Base-by-base conservation (phyloP, 257 asterid genomes). In the Knoxia roxburghii region DNA sequence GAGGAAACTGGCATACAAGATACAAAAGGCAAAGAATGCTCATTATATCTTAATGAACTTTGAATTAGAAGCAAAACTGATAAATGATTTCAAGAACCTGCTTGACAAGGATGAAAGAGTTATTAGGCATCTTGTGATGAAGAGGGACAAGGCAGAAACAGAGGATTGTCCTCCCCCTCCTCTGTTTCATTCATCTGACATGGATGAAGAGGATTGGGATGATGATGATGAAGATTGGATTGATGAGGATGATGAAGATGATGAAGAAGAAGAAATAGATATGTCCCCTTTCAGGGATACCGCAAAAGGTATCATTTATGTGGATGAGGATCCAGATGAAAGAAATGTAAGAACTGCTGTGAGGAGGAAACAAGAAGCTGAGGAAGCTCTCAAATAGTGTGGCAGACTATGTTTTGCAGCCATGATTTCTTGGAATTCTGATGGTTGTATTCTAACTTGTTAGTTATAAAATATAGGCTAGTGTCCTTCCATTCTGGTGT, bases 81-180 rank as follows among this genome's bases (percentile, higher is more conserved):
- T 93, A 27, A 88, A 88, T n/a, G 92, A 88, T 40, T 93, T 93
- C 82, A 93, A 90, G 84, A 88, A 73, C 83, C 58, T 90, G 89
- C 87, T 93, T 43, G 99, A 93, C 80, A 79, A 63, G 73, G 99
- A 93, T 55, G 96, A 86, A 77, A 90, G 96, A 80, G 78, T 93
- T 65, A 88, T 93, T 52, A 86, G 99, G 23, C 97, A 93, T 83
- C 96, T 93, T 55, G 97, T 93, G 40, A 93, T 93, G 81, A 93
- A 90, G 75, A 78, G 41, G 76, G 99, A 93, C 75, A 77, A 73
- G 80, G 96, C 95, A 2, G 99, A 93, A 85, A 90, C 95, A 0
- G 64, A 75, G 69, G 90, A 90, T 17, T 93, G 97, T 53, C 99
- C 92, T 56, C 99, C 97, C 21, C 97, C 99, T 69, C 95, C 92